A percentile compares a stretch with the other conserved stretches of the same genome.
Evolutionary conservation across 345 rosid genomes (phyloP).

Genomic region (Citrus unshiu): DNA sequence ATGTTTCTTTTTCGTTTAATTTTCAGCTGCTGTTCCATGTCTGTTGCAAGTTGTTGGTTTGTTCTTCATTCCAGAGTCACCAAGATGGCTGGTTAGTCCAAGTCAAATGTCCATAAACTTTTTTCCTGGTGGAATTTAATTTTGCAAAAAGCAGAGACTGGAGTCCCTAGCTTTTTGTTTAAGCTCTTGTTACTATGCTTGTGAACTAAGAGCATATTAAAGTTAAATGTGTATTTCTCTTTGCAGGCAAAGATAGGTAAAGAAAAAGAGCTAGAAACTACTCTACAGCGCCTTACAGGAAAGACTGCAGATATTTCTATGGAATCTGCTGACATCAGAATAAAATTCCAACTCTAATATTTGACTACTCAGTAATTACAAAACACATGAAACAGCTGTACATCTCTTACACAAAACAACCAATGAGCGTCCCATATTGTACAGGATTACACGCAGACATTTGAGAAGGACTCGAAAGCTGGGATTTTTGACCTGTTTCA

Average conservation of each 20-base stretch:
- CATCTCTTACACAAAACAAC: neutral
- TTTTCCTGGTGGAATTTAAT: neutral
- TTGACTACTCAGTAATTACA: neutral
- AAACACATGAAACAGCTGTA: neutral
- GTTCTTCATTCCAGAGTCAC: constrained; percentile 41
- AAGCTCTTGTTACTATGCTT: neutral
- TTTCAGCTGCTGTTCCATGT: constrained; percentile 34
- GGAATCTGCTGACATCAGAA: constrained; percentile 31
- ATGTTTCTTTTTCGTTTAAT: neutral
- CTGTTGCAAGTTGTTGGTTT: constrained; percentile 28
- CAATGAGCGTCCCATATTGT: neutral
- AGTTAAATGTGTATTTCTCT: neutral
- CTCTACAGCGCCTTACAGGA: constrained; percentile 47
- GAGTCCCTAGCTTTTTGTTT: neutral
- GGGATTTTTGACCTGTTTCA: constrained; percentile 48
- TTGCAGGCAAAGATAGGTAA: constrained; percentile 43
- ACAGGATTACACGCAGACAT: constrained; percentile 38
- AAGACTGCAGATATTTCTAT: constrained; percentile 41
- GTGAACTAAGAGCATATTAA: neutral
- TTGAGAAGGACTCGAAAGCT: constrained; percentile 25
- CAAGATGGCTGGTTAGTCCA: constrained; percentile 51
- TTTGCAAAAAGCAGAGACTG: neutral
- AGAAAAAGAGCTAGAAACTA: constrained; percentile 37
- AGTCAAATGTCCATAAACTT: neutral
- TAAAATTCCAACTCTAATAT: neutral